phyloP scores from a whole-genome alignment of 2,329 filamentous ascomycete genomes.

The Aspergillus awamori region DNA sequence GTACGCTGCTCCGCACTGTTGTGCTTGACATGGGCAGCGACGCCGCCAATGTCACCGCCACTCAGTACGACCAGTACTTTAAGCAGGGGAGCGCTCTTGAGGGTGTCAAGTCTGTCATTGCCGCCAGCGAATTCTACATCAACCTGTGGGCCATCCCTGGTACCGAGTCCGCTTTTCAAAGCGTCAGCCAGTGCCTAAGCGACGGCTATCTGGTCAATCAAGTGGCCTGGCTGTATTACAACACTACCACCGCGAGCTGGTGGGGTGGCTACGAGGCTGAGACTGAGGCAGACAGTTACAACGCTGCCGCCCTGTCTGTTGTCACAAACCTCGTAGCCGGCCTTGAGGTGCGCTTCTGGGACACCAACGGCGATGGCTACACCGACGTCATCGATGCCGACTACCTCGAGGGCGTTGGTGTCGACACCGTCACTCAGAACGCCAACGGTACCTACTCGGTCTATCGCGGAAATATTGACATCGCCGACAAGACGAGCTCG shows the following conservation, averaged over 20 bases:
- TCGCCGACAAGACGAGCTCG: slow-evolving; percentile 3
- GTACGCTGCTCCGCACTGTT: not conserved
- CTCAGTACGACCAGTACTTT: slow-evolving; percentile 3
- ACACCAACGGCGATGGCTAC: slow-evolving; percentile 4
- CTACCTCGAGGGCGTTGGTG: slow-evolving; percentile 1
- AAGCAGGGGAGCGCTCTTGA: slow-evolving; percentile 3
- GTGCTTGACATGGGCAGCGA: slow-evolving; percentile 5
- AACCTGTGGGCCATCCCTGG: slow-evolving; percentile 5
- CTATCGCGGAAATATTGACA: slow-evolving; percentile 1
- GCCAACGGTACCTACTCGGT: slow-evolving; percentile 1
- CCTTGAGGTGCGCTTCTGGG: slow-evolving; percentile 5
- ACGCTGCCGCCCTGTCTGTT: not conserved
- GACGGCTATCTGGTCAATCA: slow-evolving; percentile 3
- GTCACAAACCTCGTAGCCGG: not conserved
- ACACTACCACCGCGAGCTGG: not conserved
- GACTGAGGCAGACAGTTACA: slow-evolving; percentile 2
- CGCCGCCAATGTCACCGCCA: slow-evolving; percentile 1
- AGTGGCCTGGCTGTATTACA: slow-evolving; percentile 5
- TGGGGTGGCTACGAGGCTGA: slow-evolving; percentile 3
- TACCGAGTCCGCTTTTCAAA: slow-evolving; percentile 2
- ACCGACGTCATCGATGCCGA: slow-evolving; percentile 6
- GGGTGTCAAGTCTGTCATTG: slow-evolving; percentile 2
- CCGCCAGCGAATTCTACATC: not conserved
- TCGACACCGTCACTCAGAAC: slow-evolving; percentile 3
- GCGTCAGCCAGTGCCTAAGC: not conserved